Evolutionary conservation across 2,329 filamentous ascomycete genomes (phyloP).

Genomic region (Penicillium capsulatum): DNA sequence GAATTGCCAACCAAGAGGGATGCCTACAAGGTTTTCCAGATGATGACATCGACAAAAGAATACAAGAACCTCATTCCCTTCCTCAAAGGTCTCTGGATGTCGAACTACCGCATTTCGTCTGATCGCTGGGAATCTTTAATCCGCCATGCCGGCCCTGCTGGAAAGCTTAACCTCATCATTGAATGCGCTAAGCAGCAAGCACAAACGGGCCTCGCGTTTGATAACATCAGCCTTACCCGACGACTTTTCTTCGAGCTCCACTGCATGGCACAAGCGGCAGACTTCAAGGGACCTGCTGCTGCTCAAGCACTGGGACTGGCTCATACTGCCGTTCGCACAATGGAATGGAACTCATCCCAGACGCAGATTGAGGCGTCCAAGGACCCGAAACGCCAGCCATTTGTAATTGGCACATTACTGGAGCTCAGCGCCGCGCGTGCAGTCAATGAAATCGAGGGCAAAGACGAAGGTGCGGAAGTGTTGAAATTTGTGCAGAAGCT

Average conservation of each 20-base stretch:
- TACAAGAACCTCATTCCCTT: slow-evolving; percentile 43
- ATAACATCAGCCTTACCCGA: slow-evolving; percentile 26
- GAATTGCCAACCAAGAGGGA: slow-evolving; percentile 34
- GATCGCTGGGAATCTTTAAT: slow-evolving; percentile 35
- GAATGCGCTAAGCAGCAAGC: slow-evolving; percentile 34
- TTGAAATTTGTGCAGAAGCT: slow-evolving; percentile 38
- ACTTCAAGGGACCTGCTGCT: slow-evolving; percentile 33
- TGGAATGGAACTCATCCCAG: slow-evolving; percentile 31
- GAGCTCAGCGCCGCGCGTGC: slow-evolving; percentile 45
- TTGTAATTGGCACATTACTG: slow-evolving; percentile 43
- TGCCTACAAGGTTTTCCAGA: slow-evolving; percentile 28
- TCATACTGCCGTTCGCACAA: slow-evolving; percentile 32
- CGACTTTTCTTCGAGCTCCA: slow-evolving; percentile 39
- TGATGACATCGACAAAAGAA: slow-evolving; percentile 37
- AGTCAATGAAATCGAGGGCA: slow-evolving; percentile 33
- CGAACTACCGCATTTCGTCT: slow-evolving; percentile 24
- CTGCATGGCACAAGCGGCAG: slow-evolving; percentile 28
- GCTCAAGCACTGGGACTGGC: slow-evolving; percentile 32
- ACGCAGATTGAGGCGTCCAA: slow-evolving; percentile 18
- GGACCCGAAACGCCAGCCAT: slow-evolving; percentile 40
- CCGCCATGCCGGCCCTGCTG: slow-evolving; percentile 35
- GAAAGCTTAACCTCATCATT: slow-evolving; percentile 35
- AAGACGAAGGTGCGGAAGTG: slow-evolving; percentile 41
- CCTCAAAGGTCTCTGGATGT: slow-evolving; percentile 35
- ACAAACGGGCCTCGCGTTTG: slow-evolving; percentile 37